Base-by-base conservation (phyloP, 228 moss, liverwort and hornwort genomes). In the Sphagnum magellanicum region DNA sequence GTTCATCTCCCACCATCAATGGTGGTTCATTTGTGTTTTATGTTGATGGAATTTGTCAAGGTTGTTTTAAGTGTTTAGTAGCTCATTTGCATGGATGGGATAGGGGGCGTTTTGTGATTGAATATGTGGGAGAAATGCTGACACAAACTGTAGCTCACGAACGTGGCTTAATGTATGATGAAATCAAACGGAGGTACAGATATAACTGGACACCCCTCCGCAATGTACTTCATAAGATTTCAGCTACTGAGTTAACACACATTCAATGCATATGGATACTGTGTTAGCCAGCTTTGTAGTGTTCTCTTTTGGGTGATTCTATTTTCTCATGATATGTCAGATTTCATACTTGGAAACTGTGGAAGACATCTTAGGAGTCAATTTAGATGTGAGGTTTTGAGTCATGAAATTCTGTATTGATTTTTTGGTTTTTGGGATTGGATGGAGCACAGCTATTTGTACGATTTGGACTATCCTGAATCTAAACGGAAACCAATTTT, bases 81-180 rank as follows among this genome's bases (percentile, higher is more conserved):
- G 32, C 32, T 32, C 3, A 32, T 32, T 32, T 32, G 32, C 32
- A 32, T 4, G 61, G 71, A 73, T 72, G 70, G 63, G 70, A 48
- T 74, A 91, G 95, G 81, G 95, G 95, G 0, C 82, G 75, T 60
- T 96, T 96, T 76, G 95, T 92, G 63, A 89, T 96, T 46, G 92
- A 96, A 77, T 92, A 91, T 77, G 90, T 96, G 63, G 95, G 92
- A 69, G 95, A 92, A 63, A 84, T 92, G 72, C 77, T 96, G 77
- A 86, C 92, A 52, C 91, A 90, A 79, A 83, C 79, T 71, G 88
- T 92, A 79, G 89, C 89, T 52, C 89, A 92, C 51, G 87, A 74
- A 72, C 81, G 79, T 52, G 92, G 88, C 53, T 83, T 83, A 77
- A 71, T 82, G 48, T 89, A 84, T 69, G 84, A 89, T 64, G 87